Evolutionary conservation across 176 grass and related monocot genomes (phyloP).

Genomic region (Alloteropsis semialata): DNA sequence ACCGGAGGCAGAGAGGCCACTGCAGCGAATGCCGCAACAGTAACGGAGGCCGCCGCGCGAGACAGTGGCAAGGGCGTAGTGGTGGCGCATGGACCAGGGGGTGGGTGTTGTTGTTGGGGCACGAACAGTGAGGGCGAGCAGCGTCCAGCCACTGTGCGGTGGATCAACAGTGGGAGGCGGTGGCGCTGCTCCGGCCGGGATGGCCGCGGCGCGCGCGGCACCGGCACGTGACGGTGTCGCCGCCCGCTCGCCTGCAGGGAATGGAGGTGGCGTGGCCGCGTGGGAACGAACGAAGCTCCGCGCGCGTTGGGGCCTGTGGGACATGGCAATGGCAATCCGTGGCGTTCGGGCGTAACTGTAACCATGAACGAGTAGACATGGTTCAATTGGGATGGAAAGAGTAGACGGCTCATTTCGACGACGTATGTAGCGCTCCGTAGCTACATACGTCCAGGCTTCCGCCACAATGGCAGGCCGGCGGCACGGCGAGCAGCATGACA

Average conservation of each 20-base stretch:
- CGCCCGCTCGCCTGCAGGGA: not conserved
- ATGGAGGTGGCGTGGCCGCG: no score
- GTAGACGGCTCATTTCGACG: not conserved
- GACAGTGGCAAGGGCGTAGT: not conserved
- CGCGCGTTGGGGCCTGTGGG: no score
- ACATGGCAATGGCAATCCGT: no score
- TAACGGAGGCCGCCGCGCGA: not conserved
- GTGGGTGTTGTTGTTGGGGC: not conserved
- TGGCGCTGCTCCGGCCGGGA: not conserved
- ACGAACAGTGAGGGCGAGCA: not conserved
- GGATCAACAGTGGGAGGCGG: conserved; percentile 17
- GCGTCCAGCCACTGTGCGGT: not conserved
- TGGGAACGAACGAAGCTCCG: no score
- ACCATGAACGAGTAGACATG: not conserved
- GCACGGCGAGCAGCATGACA: no score
- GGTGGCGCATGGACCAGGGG: not conserved
- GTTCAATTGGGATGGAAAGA: not conserved
- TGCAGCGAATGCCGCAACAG: not conserved
- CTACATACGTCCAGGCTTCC: no score
- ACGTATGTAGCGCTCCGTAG: not conserved
- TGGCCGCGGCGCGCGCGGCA: not conserved
- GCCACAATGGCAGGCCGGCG: no score
- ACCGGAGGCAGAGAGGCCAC: not conserved
- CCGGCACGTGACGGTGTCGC: conserved; percentile 26
- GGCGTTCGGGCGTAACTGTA: no score